Evolutionary conservation across 352 stramenopile genomes (phyloP).

Genomic region (Pythium diclinum): DNA sequence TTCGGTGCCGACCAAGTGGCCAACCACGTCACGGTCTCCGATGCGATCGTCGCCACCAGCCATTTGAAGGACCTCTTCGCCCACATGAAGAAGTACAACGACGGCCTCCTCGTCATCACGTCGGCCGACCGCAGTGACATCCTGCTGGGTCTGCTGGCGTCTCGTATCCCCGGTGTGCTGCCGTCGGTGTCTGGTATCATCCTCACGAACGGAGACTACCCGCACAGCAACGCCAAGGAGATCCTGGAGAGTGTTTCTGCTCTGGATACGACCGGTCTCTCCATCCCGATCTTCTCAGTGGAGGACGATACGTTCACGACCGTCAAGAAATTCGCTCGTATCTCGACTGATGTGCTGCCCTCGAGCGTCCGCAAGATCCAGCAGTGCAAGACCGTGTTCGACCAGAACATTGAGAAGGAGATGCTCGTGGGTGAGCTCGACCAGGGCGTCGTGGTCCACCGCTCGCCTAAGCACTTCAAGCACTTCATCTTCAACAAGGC

Average conservation of each 20-base stretch:
- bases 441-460: conserved; percentile 55
- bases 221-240: conserved; percentile 67
- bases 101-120: conserved; percentile 72
- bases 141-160: conserved; percentile 64
- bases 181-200: conserved; percentile 69
- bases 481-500: conserved; percentile 84
- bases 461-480: conserved; percentile 82
- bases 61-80: conserved; percentile 71
- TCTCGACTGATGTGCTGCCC: conserved; percentile 68
- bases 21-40: conserved; percentile 71
- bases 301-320: conserved; percentile 65
- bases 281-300: conserved; percentile 74
- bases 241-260: conserved; percentile 67
- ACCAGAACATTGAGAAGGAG: conserved; percentile 64
- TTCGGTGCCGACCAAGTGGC: conserved; percentile 57
- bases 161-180: conserved; percentile 60
- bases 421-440: conserved; percentile 63
- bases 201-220: conserved; percentile 74
- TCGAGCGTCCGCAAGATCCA: conserved; percentile 70
- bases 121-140: conserved; percentile 73
- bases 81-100: conserved; percentile 76
- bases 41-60: conserved; percentile 62
- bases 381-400: conserved; percentile 61
- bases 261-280: conserved; percentile 61
- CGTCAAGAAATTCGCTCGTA: conserved; percentile 44